Evolutionary conservation across 2,329 filamentous ascomycete species (phyloP).

Genomic region (Exophiala sp.): DNA sequence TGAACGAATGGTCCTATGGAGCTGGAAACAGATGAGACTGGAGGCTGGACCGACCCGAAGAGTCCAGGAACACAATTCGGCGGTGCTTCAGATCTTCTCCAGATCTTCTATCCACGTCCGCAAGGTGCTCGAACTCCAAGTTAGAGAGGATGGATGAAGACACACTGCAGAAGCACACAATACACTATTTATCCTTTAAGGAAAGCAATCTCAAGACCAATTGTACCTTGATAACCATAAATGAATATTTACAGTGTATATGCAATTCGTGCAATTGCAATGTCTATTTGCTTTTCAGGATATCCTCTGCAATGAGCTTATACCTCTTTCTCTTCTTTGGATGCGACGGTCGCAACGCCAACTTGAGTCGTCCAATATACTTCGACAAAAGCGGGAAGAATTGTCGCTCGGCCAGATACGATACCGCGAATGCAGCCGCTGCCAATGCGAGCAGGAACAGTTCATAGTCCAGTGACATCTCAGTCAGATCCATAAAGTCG

Average conservation of each 20-base stretch:
- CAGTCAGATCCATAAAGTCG: constrained; percentile 77
- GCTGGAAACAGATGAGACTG: neutral
- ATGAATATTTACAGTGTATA: no score
- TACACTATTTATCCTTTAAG: no score
- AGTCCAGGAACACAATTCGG: neutral
- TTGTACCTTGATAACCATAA: no score
- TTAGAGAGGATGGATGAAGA: neutral
- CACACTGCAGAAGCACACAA: neutral
- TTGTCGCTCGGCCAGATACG: constrained; percentile 66
- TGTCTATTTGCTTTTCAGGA: constrained; percentile 30
- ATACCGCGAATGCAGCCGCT: constrained; percentile 58
- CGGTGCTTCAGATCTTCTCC: no score
- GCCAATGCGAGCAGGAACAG: constrained; percentile 66
- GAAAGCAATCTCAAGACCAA: no score
- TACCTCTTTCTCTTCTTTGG: constrained; percentile 80
- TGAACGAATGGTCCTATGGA: constrained; percentile 20
- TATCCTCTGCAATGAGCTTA: constrained; percentile 69
- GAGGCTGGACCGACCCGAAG: no score
- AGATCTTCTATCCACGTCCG: no score
- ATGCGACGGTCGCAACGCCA: constrained; percentile 50
- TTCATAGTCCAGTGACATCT: constrained; percentile 66
- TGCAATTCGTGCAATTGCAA: no score
- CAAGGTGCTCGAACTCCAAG: no score
- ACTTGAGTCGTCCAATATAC: constrained; percentile 57
- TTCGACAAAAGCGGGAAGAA: constrained; percentile 65